A percentile compares a stretch with the other conserved stretches of the same genome.
Conservation (phyloP, 2,329 filamentous ascomycete species). For the Claviceps monticola region DNA sequence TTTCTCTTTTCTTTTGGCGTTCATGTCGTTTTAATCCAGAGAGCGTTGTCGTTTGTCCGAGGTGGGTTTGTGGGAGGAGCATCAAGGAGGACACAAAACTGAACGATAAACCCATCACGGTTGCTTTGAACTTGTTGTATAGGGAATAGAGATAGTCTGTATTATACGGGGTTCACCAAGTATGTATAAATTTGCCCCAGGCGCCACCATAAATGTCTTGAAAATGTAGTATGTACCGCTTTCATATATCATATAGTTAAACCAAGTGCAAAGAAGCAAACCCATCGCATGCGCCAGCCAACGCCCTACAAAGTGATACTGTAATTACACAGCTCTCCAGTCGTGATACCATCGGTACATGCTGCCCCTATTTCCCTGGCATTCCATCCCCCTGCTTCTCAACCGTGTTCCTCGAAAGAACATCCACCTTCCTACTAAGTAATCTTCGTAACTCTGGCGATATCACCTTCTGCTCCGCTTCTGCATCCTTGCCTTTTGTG, state of each 20-base stretch:
- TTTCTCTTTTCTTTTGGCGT: too few species aligned
- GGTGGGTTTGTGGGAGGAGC: too few species aligned
- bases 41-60: not conserved
- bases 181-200: too few species aligned
- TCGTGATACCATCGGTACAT: not conserved
- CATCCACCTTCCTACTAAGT: conserved; percentile 33
- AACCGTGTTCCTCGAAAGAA: conserved; percentile 25
- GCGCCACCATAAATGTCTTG: too few species aligned
- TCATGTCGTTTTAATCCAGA: not conserved
- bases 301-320: not conserved
- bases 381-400: conserved; percentile 23
- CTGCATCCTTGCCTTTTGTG: conserved; percentile 22
- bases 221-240: too few species aligned
- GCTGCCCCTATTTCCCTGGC: conserved; percentile 15
- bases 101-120: too few species aligned
- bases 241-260: not conserved
- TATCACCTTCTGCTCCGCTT: conserved; percentile 30
- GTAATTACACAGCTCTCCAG: not conserved
- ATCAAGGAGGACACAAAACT: too few species aligned
- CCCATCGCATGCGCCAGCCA: not conserved
- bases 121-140: too few species aligned
- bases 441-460: conserved; percentile 43
- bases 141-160: too few species aligned
- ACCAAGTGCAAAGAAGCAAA: not conserved
- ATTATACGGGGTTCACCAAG: too few species aligned